Conservation (phyloP, 495 filamentous ascomycete genomes). For the Aspergillus funiculosus region DNA sequence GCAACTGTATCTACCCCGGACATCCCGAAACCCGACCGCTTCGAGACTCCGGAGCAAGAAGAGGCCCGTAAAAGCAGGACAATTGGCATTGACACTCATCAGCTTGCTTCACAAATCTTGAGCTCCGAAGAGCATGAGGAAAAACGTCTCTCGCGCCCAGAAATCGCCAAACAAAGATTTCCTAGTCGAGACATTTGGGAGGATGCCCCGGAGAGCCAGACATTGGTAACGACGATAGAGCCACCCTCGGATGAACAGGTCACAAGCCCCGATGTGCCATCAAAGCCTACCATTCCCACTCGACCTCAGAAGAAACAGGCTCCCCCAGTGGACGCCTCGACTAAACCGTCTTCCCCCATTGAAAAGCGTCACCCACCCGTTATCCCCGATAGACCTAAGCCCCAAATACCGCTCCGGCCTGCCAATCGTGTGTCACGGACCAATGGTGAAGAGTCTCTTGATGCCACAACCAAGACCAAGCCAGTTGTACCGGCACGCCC, state of each 20-base stretch:
- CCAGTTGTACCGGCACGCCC: conserved; percentile 78
- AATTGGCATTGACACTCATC: conserved; percentile 41
- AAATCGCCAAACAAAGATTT: conserved; percentile 63
- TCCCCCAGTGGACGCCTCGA: conserved; percentile 29
- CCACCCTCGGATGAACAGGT: conserved; percentile 49
- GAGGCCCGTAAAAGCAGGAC: conserved; percentile 44
- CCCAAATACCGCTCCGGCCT: conserved; percentile 67
- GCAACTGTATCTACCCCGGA: conserved; percentile 84
- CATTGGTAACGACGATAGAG: conserved; percentile 73
- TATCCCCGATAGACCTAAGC: conserved; percentile 72
- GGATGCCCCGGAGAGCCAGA: conserved; percentile 78
- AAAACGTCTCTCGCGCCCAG: conserved; percentile 44
- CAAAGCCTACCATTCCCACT: conserved; percentile 40
- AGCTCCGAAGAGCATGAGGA: conserved; percentile 31
- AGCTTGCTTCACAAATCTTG: conserved; percentile 39
- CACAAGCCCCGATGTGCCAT: conserved; percentile 35
- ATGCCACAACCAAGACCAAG: conserved; percentile 51
- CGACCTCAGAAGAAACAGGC: conserved; percentile 40
- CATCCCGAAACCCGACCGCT: conserved; percentile 30
- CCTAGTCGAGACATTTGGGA: conserved; percentile 97
- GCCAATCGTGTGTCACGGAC: conserved; percentile 46
- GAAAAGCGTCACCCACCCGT: conserved; percentile 48
- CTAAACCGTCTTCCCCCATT: conserved; percentile 33
- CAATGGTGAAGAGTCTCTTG: conserved; percentile 24
- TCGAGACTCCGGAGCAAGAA: conserved; percentile 56